A percentile compares a stretch with the other conserved stretches of the same genome.
Conservation (phyloP, 2,329 filamentous ascomycete species). For the Gliomastix tumulicola region DNA sequence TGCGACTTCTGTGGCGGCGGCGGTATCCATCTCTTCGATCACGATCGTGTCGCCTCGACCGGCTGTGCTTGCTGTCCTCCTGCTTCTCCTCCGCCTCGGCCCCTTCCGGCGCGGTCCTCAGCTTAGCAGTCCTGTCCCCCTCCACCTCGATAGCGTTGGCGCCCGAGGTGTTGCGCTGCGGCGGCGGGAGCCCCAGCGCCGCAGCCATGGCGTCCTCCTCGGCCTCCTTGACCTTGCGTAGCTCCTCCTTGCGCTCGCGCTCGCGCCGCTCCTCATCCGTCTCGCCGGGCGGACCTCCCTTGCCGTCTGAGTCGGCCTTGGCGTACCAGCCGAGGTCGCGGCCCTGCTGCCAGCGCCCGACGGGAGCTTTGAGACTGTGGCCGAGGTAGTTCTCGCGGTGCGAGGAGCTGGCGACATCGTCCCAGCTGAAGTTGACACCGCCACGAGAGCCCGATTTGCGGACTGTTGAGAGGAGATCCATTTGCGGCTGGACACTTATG, state of each 20-base stretch:
- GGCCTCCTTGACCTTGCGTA: slow-evolving; percentile 77
- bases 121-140: slow-evolving; percentile 23
- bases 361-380: slow-evolving; percentile 85
- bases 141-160: slow-evolving; percentile 65
- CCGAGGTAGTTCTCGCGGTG: slow-evolving; percentile 89
- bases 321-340: slow-evolving; percentile 61
- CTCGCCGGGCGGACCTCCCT: slow-evolving; percentile 40
- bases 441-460: slow-evolving; percentile 88
- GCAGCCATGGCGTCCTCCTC: slow-evolving; percentile 86
- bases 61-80: too few relatives aligned
- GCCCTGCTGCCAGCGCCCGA: slow-evolving; percentile 85
- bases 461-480: slow-evolving; percentile 92
- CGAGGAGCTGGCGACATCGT: slow-evolving; percentile 77
- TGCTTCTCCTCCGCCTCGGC: slow-evolving; percentile 11
- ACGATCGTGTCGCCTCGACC: slow-evolving; percentile 10
- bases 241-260: slow-evolving; percentile 66
- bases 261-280: slow-evolving; percentile 51
- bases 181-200: slow-evolving; percentile 73
- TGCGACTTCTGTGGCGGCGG: slow-evolving; percentile 26
- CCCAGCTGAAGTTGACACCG: slow-evolving; percentile 94
- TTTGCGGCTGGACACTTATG: too few relatives aligned
- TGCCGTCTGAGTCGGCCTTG: slow-evolving; percentile 38
- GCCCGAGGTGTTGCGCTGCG: slow-evolving; percentile 49
- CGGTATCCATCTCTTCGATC: slow-evolving; percentile 13
- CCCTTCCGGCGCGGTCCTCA: slow-evolving; percentile 10